Evolutionary conservation across 768 basidiomycete genomes (phyloP).

Genomic region (Podaxis carcinomalis): DNA sequence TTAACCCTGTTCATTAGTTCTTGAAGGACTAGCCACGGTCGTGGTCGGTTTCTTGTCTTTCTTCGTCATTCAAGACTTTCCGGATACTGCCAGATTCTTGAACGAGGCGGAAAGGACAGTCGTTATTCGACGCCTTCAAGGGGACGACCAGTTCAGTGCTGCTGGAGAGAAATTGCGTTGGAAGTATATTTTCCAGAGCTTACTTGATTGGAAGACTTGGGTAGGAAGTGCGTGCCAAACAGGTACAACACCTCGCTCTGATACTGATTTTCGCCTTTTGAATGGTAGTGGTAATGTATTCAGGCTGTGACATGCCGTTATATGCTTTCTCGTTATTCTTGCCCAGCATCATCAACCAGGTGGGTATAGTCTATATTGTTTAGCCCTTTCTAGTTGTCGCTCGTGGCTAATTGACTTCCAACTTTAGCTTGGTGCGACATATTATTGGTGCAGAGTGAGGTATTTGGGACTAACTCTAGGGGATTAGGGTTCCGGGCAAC

Average conservation of each 20-base stretch:
- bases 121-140: constrained; percentile 60
- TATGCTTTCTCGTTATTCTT: constrained; percentile 79
- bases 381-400: background rate
- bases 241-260: background rate
- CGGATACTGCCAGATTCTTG: constrained; percentile 76
- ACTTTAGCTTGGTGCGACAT: constrained; percentile 6
- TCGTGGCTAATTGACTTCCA: background rate
- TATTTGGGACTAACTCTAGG: background rate
- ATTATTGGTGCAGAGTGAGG: background rate
- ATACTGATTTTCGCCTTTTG: background rate
- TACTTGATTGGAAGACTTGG: constrained; percentile 77
- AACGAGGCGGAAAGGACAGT: constrained; percentile 66
- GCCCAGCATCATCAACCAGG: constrained; percentile 73
- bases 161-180: constrained; percentile 57
- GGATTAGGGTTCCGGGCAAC: constrained; percentile 59
- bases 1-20: constrained; percentile 25
- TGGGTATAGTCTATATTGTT: constrained; percentile 27
- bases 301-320: constrained; percentile 58
- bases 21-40: constrained; percentile 67
- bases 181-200: constrained; percentile 55
- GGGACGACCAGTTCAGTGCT: constrained; percentile 68
- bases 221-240: constrained; percentile 34
- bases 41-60: constrained; percentile 63
- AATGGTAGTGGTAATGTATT: constrained; percentile 48
- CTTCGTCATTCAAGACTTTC: constrained; percentile 82